Evolutionary conservation across 2,329 filamentous ascomycete genomes (phyloP).

Genomic region (Akanthomyces dipterigenus): DNA sequence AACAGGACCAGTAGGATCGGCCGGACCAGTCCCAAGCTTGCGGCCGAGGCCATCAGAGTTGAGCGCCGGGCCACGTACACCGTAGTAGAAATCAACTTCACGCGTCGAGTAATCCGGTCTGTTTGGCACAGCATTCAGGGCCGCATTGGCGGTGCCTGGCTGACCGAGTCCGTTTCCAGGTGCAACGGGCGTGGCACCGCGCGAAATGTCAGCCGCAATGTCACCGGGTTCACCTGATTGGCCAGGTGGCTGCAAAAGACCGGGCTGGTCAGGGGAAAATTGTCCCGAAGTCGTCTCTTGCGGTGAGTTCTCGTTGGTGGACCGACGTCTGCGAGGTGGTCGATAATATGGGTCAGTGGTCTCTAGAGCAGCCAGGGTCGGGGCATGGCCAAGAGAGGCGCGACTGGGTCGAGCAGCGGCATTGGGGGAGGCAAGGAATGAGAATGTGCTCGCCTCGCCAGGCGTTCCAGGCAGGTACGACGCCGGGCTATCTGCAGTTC

Average conservation of each 20-base stretch:
- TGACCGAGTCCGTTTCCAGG: slow-evolving; percentile 18
- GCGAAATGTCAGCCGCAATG: slow-evolving; percentile 34
- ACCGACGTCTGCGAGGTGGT: slow-evolving; percentile 65
- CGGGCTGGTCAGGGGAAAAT: slow-evolving; percentile 27
- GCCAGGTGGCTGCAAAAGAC: slow-evolving; percentile 29
- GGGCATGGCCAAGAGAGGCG: slow-evolving; percentile 36
- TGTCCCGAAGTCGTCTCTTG: slow-evolving; percentile 23
- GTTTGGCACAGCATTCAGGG: slow-evolving; percentile 41
- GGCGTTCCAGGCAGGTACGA: slow-evolving; percentile 68
- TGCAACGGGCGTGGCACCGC: slow-evolving; percentile 39
- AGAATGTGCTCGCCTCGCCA: slow-evolving; percentile 63
- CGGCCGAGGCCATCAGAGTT: slow-evolving; percentile 75
- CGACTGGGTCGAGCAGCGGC: slow-evolving; percentile 32
- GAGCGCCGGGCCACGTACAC: slow-evolving; percentile 79
- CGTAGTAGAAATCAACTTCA: slow-evolving; percentile 96
- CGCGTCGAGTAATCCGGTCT: slow-evolving; percentile 84
- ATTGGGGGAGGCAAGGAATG: slow-evolving; percentile 57
- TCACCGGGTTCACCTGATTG: slow-evolving; percentile 32
- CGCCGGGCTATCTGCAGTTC: slow-evolving; percentile 53
- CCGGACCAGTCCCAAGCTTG: slow-evolving; percentile 86
- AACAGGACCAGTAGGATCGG: slow-evolving; percentile 87
- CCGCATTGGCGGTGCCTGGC: slow-evolving; percentile 16
- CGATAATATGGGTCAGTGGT: slow-evolving; percentile 78
- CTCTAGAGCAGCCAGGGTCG: slow-evolving; percentile 41
- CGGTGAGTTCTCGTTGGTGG: slow-evolving; percentile 39